Percentiles rank a stretch among this genome's conserved stretches.
These are phyloP conservation scores for Leccinum broughii DNA, from an alignment of 768 basidiomycete genomes.

Conservation along the genomic window DNA sequence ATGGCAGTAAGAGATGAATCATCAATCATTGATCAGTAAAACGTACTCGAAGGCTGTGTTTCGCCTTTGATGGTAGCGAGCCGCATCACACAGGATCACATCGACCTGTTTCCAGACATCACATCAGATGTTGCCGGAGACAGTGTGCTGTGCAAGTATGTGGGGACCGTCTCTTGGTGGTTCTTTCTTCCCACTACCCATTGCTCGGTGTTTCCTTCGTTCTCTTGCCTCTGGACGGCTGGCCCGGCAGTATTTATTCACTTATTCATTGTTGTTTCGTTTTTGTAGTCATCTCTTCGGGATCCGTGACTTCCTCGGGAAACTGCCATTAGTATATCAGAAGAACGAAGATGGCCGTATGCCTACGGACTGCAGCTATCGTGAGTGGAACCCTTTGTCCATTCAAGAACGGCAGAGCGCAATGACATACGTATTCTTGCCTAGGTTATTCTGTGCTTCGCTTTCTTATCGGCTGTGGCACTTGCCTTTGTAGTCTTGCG, in stretches of 20 bases:
- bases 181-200: slow-evolving; percentile 21
- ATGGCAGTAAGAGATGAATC: background rate
- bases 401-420: background rate
- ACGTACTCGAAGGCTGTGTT: slow-evolving; percentile 3
- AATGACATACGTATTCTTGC: background rate
- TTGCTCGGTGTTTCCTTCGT: slow-evolving; percentile 14
- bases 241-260: slow-evolving; percentile 16
- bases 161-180: background rate
- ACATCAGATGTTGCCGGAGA: slow-evolving; percentile 8
- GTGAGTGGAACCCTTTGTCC: slow-evolving; percentile 18
- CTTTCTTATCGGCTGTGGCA: slow-evolving; percentile 53
- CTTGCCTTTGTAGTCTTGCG: slow-evolving; percentile 51
- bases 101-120: background rate
- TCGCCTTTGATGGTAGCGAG: slow-evolving; percentile 21
- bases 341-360: slow-evolving; percentile 11
- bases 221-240: slow-evolving; percentile 33
- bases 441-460: slow-evolving; percentile 51
- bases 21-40: too few relatives aligned
- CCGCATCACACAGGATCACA: slow-evolving; percentile 9
- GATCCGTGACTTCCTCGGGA: background rate
- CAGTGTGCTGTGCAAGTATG: slow-evolving; percentile 1
- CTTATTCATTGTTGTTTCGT: slow-evolving; percentile 3
- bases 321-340: background rate
- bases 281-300: background rate
- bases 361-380: slow-evolving; percentile 15